Base-by-base conservation (phyloP, 2,329 filamentous ascomycete species). In the Trichoderma guizhouense region DNA sequence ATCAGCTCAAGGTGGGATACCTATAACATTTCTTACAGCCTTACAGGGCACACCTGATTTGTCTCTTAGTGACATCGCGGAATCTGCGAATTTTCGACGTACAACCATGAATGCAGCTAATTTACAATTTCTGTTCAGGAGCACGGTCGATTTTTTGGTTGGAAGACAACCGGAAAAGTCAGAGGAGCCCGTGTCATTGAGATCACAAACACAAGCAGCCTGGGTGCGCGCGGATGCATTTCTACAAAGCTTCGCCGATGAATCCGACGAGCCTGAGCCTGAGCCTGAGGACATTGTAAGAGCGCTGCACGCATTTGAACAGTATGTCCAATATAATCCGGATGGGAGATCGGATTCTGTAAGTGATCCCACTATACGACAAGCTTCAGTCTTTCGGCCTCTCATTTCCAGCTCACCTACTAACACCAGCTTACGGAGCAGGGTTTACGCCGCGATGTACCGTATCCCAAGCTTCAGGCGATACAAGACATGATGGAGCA, bases 391-490 rank as follows among this genome's bases (percentile, higher is more conserved):
- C 28, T 55, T 66, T 30, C 34, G 21, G 63, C 63, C 21, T 39
- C 39, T 15, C 47, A 24, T 12, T 18, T 21, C 39, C 12, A 34
- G 43, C 36, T 39, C 36, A 18, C 26, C 62, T 55, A 7, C 63
- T 66, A 28, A 66, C 47, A n/a, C 36, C 30, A 30, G 24, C 24
- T 30, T 47, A 39, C 30, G 14, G 47, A 55, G 30, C n/a, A 66
- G 63, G 47, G 47, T 51, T 66, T 66, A 12, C 47, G 30, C 30
- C 30, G 28, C 8, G 47, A 66, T 39, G 21, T 66, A 21, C 47
- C 47, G 8, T 66, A 55, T 39, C 63, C 63, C 14, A 66, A 66
- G 47, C 63, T 66, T 66, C 63, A 66, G 30, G 63, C 63, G 15
- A 66, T 66, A 30, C 63, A 47, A 5, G 36, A 21, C 47, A 55